phyloP scores from a whole-genome alignment of 1,139 yeast genomes.

The Yamadazyma diddensiae region DNA sequence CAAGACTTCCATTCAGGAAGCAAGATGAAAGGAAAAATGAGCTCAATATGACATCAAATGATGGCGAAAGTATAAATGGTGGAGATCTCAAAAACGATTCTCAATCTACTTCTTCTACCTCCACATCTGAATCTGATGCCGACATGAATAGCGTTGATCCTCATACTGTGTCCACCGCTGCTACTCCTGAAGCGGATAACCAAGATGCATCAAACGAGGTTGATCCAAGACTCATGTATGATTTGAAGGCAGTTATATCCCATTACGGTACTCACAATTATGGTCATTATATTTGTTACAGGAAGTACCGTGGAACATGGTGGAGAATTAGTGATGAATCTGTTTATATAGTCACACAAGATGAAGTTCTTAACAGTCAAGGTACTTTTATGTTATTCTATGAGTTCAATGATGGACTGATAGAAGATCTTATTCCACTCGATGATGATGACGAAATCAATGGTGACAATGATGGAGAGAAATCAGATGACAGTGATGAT shows the following conservation, averaged over 20 bases:
- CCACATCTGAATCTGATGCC: constrained; percentile 12
- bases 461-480: constrained; percentile 14
- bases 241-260: constrained; percentile 78
- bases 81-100: constrained; percentile 10
- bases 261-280: constrained; percentile 95
- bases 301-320: constrained; percentile 82
- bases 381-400: constrained; percentile 94
- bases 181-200: constrained; percentile 13
- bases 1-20: constrained; percentile 69
- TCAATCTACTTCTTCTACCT: not conserved
- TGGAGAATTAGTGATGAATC: constrained; percentile 93
- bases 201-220: not conserved
- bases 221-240: constrained; percentile 50
- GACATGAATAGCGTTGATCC: constrained; percentile 10
- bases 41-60: constrained; percentile 1
- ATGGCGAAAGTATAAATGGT: constrained; percentile 11
- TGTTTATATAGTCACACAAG: constrained; percentile 74
- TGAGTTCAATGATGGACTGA: constrained; percentile 50
- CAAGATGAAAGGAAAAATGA: constrained; percentile 34
- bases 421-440: constrained; percentile 27
- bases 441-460: constrained; percentile 39
- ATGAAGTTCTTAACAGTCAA: constrained; percentile 74
- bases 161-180: constrained; percentile 11
- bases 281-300: constrained; percentile 89
- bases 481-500: constrained; percentile 10